phyloP scores from a whole-genome alignment of 805 yeast genomes.

The Yamadazyma kitorensis region DNA sequence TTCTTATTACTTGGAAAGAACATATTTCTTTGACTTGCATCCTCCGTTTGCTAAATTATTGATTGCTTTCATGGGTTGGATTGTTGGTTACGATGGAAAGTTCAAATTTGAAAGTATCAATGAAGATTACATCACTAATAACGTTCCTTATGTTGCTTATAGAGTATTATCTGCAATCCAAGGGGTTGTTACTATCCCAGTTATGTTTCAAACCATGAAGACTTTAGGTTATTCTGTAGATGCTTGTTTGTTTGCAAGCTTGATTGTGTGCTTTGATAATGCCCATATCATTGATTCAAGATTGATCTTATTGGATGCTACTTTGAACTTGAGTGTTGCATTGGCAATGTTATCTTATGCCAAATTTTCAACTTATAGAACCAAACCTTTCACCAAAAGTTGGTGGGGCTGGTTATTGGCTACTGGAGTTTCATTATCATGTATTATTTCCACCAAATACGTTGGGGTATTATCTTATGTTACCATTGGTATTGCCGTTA shows the following conservation, averaged over 20 bases:
- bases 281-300: slow-evolving; percentile 91
- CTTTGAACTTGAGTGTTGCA: slow-evolving; percentile 81
- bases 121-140: slow-evolving; percentile 68
- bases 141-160: slow-evolving; percentile 84
- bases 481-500: slow-evolving; percentile 84
- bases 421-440: slow-evolving; percentile 84
- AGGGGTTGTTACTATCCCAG: slow-evolving; percentile 79
- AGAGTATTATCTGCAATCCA: slow-evolving; percentile 77
- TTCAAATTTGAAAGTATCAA: slow-evolving; percentile 93
- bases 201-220: slow-evolving; percentile 81
- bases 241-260: slow-evolving; percentile 73
- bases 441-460: slow-evolving; percentile 93
- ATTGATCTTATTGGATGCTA: slow-evolving; percentile 87
- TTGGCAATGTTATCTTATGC: slow-evolving; percentile 74
- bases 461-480: slow-evolving; percentile 92
- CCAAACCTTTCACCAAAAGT: slow-evolving; percentile 55
- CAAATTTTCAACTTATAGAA: slow-evolving; percentile 67
- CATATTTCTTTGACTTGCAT: slow-evolving; percentile 94
- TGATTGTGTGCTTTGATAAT: slow-evolving; percentile 79
- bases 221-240: slow-evolving; percentile 77
- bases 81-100: slow-evolving; percentile 86
- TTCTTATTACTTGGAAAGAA: slow-evolving; percentile 79
- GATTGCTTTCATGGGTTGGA: slow-evolving; percentile 85
- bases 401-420: slow-evolving; percentile 89
- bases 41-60: slow-evolving; percentile 96